Percentiles rank a stretch among this genome's conserved stretches.
These are phyloP conservation scores for Dittrichia graveolens DNA, from an alignment of 129 eudicot species.

Conservation along the genomic window DNA sequence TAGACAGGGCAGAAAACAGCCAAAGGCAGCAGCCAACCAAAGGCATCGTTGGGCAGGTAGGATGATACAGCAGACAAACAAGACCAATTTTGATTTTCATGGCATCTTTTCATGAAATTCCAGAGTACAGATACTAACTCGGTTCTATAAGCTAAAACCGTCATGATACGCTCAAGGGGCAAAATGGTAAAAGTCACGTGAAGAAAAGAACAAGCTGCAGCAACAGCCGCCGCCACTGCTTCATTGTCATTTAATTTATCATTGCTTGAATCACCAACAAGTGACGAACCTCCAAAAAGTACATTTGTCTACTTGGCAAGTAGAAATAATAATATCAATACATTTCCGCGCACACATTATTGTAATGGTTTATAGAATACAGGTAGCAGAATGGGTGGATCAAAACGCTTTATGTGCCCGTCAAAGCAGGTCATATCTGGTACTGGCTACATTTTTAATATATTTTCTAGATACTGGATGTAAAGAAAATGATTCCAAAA, in stretches of 20 bases:
- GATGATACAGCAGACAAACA: constrained; percentile 63
- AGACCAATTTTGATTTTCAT: constrained; percentile 76
- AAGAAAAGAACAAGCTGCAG: constrained; percentile 88
- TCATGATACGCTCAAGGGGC: constrained; percentile 90
- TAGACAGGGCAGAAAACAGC: constrained; percentile 96
- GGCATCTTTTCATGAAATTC: constrained; percentile 86
- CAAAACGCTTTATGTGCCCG: background rate
- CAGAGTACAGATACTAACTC: constrained; percentile 86
- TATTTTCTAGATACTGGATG: background rate
- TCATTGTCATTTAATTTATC: constrained; percentile 51
- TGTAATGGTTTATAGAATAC: background rate
- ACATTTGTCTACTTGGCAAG: constrained; percentile 66
- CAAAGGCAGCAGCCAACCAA: constrained; percentile 93
- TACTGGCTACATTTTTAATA: background rate
- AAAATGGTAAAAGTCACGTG: constrained; percentile 82
- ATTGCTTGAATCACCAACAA: constrained; percentile 39
- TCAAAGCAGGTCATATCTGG: background rate
- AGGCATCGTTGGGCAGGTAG: constrained; percentile 75
- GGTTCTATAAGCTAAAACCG: constrained; percentile 89
- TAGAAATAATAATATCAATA: constrained; percentile 1
- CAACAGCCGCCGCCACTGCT: constrained; percentile 73
- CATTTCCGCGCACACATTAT: constrained; percentile 15
- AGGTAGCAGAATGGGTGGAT: background rate
- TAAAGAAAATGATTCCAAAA: background rate
- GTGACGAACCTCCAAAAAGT: constrained; percentile 60